These are phyloP conservation scores for Candida tibetensis DNA, from an alignment of 805 yeast genomes.

Conservation along the genomic window DNA sequence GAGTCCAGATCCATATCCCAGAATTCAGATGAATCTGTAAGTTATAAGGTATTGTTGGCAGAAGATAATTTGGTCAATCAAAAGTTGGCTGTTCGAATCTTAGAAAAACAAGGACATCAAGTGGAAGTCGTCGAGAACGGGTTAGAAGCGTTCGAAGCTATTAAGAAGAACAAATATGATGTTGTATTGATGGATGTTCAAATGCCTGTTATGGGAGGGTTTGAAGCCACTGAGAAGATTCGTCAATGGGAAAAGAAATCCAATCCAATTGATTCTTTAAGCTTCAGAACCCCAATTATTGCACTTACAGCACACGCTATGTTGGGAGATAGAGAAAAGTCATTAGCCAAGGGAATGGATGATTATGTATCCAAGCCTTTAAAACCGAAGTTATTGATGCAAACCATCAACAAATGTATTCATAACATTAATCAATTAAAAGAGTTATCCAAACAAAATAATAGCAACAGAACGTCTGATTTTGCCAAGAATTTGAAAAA, in stretches of 20 bases:
- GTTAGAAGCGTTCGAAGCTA: constrained; percentile 74
- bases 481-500: constrained; percentile 46
- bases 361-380: constrained; percentile 86
- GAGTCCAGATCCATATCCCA: constrained; percentile 80
- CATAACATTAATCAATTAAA: constrained; percentile 64
- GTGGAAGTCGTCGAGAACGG: constrained; percentile 89
- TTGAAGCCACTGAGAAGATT: constrained; percentile 84
- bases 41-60: constrained; percentile 73
- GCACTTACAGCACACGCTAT: constrained; percentile 92
- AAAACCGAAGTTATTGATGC: constrained; percentile 77
- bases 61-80: constrained; percentile 88
- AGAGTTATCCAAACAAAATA: constrained; percentile 50
- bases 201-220: constrained; percentile 95
- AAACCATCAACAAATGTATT: constrained; percentile 81
- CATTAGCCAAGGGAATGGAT: constrained; percentile 88
- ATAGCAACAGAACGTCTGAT: constrained; percentile 42
- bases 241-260: constrained; percentile 85
- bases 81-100: constrained; percentile 78
- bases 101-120: constrained; percentile 81
- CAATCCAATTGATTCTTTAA: constrained; percentile 64
- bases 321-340: constrained; percentile 88
- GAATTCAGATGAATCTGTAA: constrained; percentile 72
- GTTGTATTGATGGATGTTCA: constrained; percentile 91
- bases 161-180: constrained; percentile 64
- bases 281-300: constrained; percentile 80